Conservation (phyloP, 805 yeast species). For the Saccharomycopsis javanensis region DNA sequence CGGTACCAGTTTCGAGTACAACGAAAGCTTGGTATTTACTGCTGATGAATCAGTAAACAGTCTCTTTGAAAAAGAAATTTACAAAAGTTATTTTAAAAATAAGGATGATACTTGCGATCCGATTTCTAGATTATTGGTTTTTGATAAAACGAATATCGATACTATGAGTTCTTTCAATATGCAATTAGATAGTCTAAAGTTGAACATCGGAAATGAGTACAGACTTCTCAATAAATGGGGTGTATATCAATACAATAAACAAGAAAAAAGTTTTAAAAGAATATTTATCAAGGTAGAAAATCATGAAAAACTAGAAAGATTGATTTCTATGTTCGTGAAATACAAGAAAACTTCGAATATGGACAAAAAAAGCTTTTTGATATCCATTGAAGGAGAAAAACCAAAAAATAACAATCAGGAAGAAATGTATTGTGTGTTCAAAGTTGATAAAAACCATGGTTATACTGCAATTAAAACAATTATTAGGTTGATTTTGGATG, state of each 20-base stretch:
- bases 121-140: neutral
- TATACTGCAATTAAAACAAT: slow-evolving; percentile 6
- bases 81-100: neutral
- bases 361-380: neutral
- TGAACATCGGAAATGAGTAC: slow-evolving; percentile 8
- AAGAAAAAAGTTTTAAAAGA: neutral
- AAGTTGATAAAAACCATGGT: slow-evolving; percentile 5
- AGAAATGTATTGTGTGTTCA: neutral
- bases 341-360: neutral
- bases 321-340: neutral
- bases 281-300: neutral
- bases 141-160: neutral
- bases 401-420: neutral
- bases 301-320: slow-evolving; percentile 1
- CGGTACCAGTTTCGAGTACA: neutral
- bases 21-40: neutral
- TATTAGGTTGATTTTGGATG: slow-evolving; percentile 7
- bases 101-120: neutral
- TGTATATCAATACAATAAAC: neutral
- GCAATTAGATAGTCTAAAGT: slow-evolving; percentile 7
- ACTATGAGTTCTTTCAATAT: slow-evolving; percentile 1
- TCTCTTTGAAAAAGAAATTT: neutral
- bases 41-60: too few species aligned
- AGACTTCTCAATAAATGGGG: slow-evolving; percentile 8
- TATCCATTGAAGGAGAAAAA: neutral